A percentile compares a stretch with the other conserved stretches of the same genome.
These are phyloP conservation scores for Monosporascus cannonballus DNA, from an alignment of 2,329 filamentous ascomycete species.

Conservation along the genomic window DNA sequence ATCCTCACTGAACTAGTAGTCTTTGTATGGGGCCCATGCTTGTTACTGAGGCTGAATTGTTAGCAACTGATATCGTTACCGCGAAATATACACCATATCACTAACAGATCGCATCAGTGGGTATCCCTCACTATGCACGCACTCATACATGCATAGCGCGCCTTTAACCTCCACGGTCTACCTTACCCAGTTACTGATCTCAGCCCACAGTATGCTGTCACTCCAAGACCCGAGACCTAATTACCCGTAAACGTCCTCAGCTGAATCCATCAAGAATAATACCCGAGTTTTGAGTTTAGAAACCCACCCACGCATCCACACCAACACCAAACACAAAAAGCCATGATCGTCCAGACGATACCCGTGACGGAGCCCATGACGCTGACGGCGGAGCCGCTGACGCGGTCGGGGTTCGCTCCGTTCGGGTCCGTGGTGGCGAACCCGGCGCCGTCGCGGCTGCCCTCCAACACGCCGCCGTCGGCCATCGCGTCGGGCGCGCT, in stretches of 20 bases:
- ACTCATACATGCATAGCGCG: too few species aligned
- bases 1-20: too few species aligned
- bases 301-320: background rate
- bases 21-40: background rate
- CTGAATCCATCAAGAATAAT: background rate
- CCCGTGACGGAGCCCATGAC: conserved; percentile 21
- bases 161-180: too few species aligned
- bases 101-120: background rate
- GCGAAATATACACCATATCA: background rate
- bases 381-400: conserved; percentile 61
- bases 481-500: conserved; percentile 17
- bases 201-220: too few species aligned
- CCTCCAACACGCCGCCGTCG: conserved; percentile 27
- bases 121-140: background rate
- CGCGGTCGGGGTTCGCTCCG: conserved; percentile 59
- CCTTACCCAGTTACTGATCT: too few species aligned
- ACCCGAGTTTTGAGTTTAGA: background rate
- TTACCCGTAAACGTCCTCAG: too few species aligned
- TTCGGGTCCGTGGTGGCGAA: conserved; percentile 84
- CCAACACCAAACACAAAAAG: conserved; percentile 2
- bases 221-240: too few species aligned
- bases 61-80: background rate
- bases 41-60: background rate
- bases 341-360: conserved; percentile 22
- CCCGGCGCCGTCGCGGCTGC: conserved; percentile 52